These are phyloP conservation scores for Scheffersomyces lignosus DNA, from an alignment of 805 yeast genomes.

Conservation along the genomic window DNA sequence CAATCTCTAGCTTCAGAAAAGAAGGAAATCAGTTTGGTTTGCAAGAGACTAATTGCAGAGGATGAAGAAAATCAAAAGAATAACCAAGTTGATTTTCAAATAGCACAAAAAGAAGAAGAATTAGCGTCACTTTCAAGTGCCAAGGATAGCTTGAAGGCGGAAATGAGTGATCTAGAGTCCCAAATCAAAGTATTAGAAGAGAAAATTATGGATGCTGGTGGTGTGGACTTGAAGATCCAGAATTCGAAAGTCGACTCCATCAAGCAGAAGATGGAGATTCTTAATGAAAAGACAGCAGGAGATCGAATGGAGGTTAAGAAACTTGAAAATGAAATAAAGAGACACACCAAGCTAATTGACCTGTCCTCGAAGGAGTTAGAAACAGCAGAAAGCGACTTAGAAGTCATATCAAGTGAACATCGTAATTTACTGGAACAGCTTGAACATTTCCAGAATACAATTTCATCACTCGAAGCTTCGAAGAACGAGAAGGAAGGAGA, in stretches of 20 bases:
- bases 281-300: conserved; percentile 54
- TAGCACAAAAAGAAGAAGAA: conserved; percentile 27
- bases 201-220: conserved; percentile 87
- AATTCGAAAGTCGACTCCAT: conserved; percentile 79
- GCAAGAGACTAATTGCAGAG: conserved; percentile 43
- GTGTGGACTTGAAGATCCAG: conserved; percentile 76
- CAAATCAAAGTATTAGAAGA: conserved; percentile 66
- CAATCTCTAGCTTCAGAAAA: conserved; percentile 58
- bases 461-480: conserved; percentile 32
- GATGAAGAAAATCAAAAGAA: conserved; percentile 30
- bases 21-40: conserved; percentile 42
- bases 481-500: conserved; percentile 42
- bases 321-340: conserved; percentile 60
- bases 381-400: conserved; percentile 23
- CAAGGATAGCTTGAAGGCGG: conserved; percentile 42
- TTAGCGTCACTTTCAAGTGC: conserved; percentile 16
- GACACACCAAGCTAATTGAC: conserved; percentile 48
- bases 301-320: conserved; percentile 60
- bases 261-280: conserved; percentile 61
- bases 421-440: conserved; percentile 29
- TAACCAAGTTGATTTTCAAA: conserved; percentile 38
- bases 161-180: conserved; percentile 55
- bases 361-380: conserved; percentile 50
- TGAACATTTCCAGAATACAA: conserved; percentile 26
- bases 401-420: conserved; percentile 18